These are phyloP conservation scores for Scortechinia acanthostroma DNA, from an alignment of 2,329 filamentous ascomycete genomes.

Conservation along the genomic window DNA sequence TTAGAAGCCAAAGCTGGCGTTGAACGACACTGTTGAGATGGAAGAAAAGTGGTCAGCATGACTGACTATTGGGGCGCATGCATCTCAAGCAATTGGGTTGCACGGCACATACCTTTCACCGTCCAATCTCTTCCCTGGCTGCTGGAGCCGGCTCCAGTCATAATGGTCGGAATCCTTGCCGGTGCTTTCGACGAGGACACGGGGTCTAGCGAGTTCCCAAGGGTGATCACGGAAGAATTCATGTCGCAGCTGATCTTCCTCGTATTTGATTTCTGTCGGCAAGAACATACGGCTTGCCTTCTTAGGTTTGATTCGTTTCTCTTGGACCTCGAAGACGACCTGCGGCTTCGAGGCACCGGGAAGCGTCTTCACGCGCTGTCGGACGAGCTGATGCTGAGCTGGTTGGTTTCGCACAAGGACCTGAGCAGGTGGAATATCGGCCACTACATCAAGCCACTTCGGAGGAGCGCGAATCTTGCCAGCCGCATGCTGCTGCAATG, in stretches of 20 bases:
- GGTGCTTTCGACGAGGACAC: background rate
- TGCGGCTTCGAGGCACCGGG: background rate
- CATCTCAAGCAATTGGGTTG: too few relatives aligned
- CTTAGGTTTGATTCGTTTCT: background rate
- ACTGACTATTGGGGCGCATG: background rate
- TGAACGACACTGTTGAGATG: background rate
- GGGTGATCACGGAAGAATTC: conserved; percentile 1
- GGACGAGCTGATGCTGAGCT: background rate
- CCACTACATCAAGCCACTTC: conserved; percentile 7
- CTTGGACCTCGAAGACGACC: background rate
- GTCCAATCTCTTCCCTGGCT: conserved; percentile 2
- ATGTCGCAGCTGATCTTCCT: conserved; percentile 1
- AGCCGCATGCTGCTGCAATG: conserved; percentile 22
- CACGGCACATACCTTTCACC: conserved; percentile 1
- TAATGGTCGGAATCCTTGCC: background rate
- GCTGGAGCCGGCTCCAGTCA: background rate
- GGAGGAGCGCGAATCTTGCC: conserved; percentile 23
- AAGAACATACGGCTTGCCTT: background rate
- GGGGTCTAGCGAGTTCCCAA: conserved; percentile 1
- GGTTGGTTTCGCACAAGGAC: background rate
- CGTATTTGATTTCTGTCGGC: background rate
- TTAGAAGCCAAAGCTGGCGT: background rate
- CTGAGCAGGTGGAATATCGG: background rate
- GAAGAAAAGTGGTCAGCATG: background rate
- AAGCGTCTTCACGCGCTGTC: background rate